A percentile compares a stretch with the other conserved stretches of the same genome.
Evolutionary conservation across 495 filamentous ascomycete genomes (phyloP).

Genomic region (Sphaerosporella brunnea): DNA sequence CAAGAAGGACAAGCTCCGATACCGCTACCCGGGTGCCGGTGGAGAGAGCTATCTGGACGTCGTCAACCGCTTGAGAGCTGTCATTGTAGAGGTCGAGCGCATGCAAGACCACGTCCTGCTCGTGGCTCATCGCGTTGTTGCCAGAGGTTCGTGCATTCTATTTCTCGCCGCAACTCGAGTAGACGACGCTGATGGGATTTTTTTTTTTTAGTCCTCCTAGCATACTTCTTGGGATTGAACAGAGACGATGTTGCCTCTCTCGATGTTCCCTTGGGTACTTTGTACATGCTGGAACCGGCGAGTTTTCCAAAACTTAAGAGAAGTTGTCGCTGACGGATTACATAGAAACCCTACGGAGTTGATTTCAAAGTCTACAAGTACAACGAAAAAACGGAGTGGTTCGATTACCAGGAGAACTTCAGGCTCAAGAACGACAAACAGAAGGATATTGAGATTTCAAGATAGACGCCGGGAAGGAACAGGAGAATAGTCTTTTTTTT

Average conservation of each 20-base stretch:
- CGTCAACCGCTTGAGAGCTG: constrained; percentile 83
- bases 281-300: constrained; percentile 78
- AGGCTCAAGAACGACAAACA: constrained; percentile 23
- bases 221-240: constrained; percentile 85
- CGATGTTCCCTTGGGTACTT: constrained; percentile 76
- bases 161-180: no score
- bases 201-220: constrained; percentile 72
- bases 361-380: constrained; percentile 90
- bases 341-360: constrained; percentile 77
- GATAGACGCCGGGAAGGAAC: no score
- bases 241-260: constrained; percentile 80
- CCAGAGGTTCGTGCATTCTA: constrained; percentile 36
- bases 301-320: constrained; percentile 2
- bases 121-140: constrained; percentile 76
- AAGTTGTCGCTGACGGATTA: constrained; percentile 1
- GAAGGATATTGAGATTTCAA: constrained; percentile 19
- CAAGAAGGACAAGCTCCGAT: constrained; percentile 65
- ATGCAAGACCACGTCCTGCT: constrained; percentile 90
- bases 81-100: constrained; percentile 91
- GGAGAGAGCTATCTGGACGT: constrained; percentile 94
- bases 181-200: no score
- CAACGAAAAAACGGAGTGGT: constrained; percentile 56
- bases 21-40: constrained; percentile 85
- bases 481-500: not conserved
- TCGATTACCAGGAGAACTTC: constrained; percentile 59